A percentile compares a stretch with the other conserved stretches of the same genome.
Evolutionary conservation across 2,329 filamentous ascomycete species (phyloP).

Genomic region (Fusarium dlaminii): DNA sequence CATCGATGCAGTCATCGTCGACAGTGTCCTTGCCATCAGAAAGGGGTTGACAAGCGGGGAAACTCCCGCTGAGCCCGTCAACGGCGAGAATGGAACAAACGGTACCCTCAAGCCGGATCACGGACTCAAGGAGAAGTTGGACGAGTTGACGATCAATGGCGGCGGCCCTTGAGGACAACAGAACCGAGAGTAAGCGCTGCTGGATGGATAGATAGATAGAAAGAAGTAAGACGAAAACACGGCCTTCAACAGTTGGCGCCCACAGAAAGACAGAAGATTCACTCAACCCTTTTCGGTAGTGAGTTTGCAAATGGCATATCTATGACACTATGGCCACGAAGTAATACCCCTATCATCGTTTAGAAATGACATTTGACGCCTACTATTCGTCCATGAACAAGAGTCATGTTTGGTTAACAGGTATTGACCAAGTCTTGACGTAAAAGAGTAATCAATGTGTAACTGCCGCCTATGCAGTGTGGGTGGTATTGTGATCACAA

Average conservation of each 20-base stretch:
- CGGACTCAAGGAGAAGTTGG: conserved; percentile 33
- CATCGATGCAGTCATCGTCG: conserved; percentile 97
- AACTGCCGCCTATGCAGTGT: conserved; percentile 13
- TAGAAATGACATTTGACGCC: neutral
- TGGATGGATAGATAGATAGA: conserved; percentile 6
- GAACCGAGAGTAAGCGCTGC: neutral
- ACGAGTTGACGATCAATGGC: conserved; percentile 36
- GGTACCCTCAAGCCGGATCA: conserved; percentile 25
- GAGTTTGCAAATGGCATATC: neutral
- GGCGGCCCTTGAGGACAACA: conserved; percentile 21
- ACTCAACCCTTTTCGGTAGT: conserved; percentile 11
- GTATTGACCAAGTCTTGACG: neutral
- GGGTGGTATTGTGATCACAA: conserved; percentile 13
- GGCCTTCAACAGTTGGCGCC: conserved; percentile 6
- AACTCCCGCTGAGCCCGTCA: conserved; percentile 20
- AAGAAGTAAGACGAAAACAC: neutral
- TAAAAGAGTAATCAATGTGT: neutral
- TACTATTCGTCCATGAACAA: neutral
- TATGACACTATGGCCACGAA: neutral
- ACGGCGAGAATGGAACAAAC: conserved; percentile 20
- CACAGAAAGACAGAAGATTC: neutral
- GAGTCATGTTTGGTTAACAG: neutral
- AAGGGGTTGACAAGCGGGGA: conserved; percentile 76
- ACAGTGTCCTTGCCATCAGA: conserved; percentile 90
- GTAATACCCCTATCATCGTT: neutral